A percentile compares a stretch with the other conserved stretches of the same genome.
These are phyloP conservation scores for Rhizophagus clarus DNA, from an alignment of 192 early-diverging fungal genomes.

Conservation along the genomic window DNA sequence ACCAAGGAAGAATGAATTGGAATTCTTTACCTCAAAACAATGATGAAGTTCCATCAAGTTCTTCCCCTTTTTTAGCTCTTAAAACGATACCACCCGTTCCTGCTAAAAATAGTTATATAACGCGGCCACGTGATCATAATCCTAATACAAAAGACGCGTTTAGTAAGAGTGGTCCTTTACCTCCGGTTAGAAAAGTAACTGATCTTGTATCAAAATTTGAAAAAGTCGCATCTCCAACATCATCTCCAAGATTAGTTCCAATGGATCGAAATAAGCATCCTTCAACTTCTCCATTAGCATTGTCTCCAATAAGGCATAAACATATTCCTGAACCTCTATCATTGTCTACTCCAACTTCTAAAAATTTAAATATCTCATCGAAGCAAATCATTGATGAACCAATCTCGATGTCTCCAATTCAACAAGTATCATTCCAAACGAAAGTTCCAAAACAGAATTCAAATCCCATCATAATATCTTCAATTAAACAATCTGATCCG, in stretches of 20 bases:
- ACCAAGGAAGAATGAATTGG: conserved; percentile 2
- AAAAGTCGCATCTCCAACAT: not conserved
- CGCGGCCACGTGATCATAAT: not conserved
- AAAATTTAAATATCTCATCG: not conserved
- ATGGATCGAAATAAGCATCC: not conserved
- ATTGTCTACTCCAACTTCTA: no score
- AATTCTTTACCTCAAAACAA: not conserved
- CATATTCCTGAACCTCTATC: not conserved
- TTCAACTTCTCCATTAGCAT: not conserved
- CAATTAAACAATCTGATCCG: not conserved
- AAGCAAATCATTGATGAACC: not conserved
- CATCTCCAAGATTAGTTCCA: not conserved
- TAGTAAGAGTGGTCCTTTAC: not conserved
- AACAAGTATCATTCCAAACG: not conserved
- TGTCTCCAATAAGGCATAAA: not conserved
- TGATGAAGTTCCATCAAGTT: not conserved
- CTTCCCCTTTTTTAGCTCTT: not conserved
- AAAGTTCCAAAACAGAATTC: not conserved
- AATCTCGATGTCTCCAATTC: not conserved
- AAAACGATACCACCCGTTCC: not conserved
- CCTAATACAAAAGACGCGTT: not conserved
- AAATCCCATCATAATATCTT: not conserved
- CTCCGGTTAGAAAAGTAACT: not conserved
- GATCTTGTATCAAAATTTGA: not conserved
- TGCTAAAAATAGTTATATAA: not conserved